Percentiles rank a stretch among this genome's conserved stretches.
Conservation (phyloP, 1,284 basidiomycete genomes). For the Polyporus tsugae region DNA sequence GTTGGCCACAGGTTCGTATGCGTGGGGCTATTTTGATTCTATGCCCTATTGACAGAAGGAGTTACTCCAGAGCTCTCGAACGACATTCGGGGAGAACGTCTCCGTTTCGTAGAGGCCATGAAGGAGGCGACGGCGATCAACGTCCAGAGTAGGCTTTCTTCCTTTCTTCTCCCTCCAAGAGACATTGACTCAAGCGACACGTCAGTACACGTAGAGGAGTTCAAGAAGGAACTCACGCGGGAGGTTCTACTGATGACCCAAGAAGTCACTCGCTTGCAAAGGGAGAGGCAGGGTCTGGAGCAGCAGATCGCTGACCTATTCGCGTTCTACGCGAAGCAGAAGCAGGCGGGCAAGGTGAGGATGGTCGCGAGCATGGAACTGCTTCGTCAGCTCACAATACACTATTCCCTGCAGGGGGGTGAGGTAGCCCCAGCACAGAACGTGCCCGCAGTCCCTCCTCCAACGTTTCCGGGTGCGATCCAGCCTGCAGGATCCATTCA, state of each 20-base stretch:
- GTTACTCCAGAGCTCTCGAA: conserved; percentile 68
- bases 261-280: conserved; percentile 77
- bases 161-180: not conserved
- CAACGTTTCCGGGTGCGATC: conserved; percentile 22
- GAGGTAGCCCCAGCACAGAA: not conserved
- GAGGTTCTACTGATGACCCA: conserved; percentile 79
- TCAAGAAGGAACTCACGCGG: conserved; percentile 79
- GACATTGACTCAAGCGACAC: conserved; percentile 6
- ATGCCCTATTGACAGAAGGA: conserved; percentile 5
- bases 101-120: conserved; percentile 91
- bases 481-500: conserved; percentile 7
- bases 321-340: conserved; percentile 76
- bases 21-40: conserved; percentile 1
- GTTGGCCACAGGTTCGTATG: conserved; percentile 63
- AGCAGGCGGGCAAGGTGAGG: conserved; percentile 43
- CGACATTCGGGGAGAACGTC: conserved; percentile 84
- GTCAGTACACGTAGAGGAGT: conserved; percentile 83
- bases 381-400: not conserved
- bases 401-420: not conserved
- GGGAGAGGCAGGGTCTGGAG: conserved; percentile 77
- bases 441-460: not conserved
- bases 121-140: conserved; percentile 89
- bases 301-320: conserved; percentile 79
- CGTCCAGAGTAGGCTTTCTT: conserved; percentile 67
- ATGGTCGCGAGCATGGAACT: not conserved